Percentiles rank a stretch among this genome's conserved stretches.
Conservation (phyloP, 2,329 filamentous ascomycete genomes). For the Conoideocrella luteorostrata region DNA sequence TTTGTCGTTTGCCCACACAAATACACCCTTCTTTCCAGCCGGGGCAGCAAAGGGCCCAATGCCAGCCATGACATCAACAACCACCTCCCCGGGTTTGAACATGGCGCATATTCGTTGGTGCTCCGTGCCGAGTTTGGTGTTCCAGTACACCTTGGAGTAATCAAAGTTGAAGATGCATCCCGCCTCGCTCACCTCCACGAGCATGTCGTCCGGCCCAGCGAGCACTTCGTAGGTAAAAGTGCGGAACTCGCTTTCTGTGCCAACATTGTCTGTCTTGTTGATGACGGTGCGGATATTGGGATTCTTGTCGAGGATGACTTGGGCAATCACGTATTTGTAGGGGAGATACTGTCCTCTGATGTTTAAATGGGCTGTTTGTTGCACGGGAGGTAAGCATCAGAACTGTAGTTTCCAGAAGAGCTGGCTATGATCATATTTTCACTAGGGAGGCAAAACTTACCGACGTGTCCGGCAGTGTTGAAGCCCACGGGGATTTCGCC, state of each 20-base stretch:
- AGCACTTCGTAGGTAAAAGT: conserved; percentile 93
- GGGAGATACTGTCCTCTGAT: conserved; percentile 75
- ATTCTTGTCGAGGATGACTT: conserved; percentile 88
- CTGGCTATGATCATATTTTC: no score
- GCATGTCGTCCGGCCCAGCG: conserved; percentile 71
- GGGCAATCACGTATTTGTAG: conserved; percentile 79
- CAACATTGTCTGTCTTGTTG: conserved; percentile 90
- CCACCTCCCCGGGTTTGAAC: conserved; percentile 79
- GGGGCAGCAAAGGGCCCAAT: conserved; percentile 93
- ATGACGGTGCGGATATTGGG: conserved; percentile 77
- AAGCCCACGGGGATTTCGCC: conserved; percentile 81
- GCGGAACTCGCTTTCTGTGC: conserved; percentile 75
- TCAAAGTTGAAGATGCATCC: conserved; percentile 87
- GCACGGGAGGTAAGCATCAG: background rate
- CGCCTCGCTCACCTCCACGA: conserved; percentile 76
- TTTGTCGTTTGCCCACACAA: conserved; percentile 95
- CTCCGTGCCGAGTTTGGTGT: conserved; percentile 82
- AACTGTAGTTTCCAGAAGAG: no score
- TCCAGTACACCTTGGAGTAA: conserved; percentile 98
- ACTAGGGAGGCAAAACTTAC: no score
- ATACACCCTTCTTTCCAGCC: conserved; percentile 80
- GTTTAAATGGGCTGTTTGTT: conserved; percentile 70
- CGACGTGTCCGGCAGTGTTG: conserved; percentile 81
- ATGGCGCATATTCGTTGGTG: conserved; percentile 71
- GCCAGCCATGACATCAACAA: conserved; percentile 95